Base-by-base conservation (phyloP, 768 basidiomycete genomes). In the Leccinum disarticulatum region DNA sequence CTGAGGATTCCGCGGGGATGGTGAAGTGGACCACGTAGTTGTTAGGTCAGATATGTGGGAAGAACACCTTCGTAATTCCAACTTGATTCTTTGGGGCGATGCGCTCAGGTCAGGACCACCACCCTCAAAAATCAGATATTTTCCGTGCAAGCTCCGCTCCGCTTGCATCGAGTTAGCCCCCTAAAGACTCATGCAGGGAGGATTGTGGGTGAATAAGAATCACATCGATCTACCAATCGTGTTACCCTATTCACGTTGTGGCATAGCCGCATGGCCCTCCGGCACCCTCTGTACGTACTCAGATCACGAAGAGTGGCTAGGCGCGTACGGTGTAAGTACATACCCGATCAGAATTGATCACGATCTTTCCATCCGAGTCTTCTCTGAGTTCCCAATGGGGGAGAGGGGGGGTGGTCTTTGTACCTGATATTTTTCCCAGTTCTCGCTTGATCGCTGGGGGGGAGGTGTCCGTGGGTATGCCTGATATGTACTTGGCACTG, bases 1-100 rank as follows among this genome's bases (percentile, higher is more conserved):
- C 36, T 55, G 54, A 47, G 52, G 56, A 54, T 56, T 59, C 69
- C 68, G 67, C 69, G 64, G 69, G 59, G 61, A 66, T 57, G 56
- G 7, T 3, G 57, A 28, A 15, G 22, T 35, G 54, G 41, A 41
- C 57, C 31, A 59, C 60, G 63, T 60, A 67, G 66, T 58, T 50
- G 63, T 56, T 70, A 66, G 47, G 59, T 70, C 61, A 66, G 66
- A 53, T 9, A 56, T 65, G 68, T 68, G 69, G 64, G 61, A 68
- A 68, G 56, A 31, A n/a, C 19, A 5, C 17, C 47, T 55, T 47
- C 54, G 19, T 59, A 35, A 49, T 52, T 15, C 36, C 46, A 30
- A 54, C 56, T 14, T 38, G 59, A 43, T 31, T 48, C 13, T 47
- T 43, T 19, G 43, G 48, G 30, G n/a, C 50, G 22, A 61, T 19